A percentile compares a stretch with the other conserved stretches of the same genome.
phyloP scores from a whole-genome alignment of 495 filamentous ascomycete genomes.

The Hypoxylon subgilvum region DNA sequence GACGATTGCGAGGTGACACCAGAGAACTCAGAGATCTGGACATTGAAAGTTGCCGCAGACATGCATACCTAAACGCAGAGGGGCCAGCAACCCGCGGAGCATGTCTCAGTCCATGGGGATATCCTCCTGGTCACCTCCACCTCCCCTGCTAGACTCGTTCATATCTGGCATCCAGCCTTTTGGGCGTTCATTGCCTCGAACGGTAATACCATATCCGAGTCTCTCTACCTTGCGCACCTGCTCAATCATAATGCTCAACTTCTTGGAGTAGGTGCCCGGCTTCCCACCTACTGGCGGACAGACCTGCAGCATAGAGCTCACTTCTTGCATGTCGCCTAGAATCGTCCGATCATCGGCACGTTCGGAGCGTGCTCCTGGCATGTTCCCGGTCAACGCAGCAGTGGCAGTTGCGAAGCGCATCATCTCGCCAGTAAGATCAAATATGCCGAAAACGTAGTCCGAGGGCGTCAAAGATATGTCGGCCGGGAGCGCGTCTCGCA shows the following conservation, averaged over 20 bases:
- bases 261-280: slow-evolving; percentile 64
- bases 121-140: slow-evolving; percentile 27
- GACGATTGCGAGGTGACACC: too few relatives aligned
- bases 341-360: slow-evolving; percentile 56
- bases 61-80: background rate
- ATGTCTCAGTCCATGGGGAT: slow-evolving; percentile 29
- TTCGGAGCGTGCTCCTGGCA: slow-evolving; percentile 25
- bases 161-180: slow-evolving; percentile 92
- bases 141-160: slow-evolving; percentile 46
- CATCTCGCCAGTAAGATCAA: slow-evolving; percentile 90
- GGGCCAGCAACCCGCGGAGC: background rate
- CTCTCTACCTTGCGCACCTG: slow-evolving; percentile 95
- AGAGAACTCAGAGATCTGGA: background rate
- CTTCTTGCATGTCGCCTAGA: slow-evolving; percentile 73
- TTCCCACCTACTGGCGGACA: slow-evolving; percentile 60
- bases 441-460: slow-evolving; percentile 90
- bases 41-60: background rate
- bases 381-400: slow-evolving; percentile 66
- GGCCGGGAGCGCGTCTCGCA: slow-evolving; percentile 56
- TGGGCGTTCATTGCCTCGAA: slow-evolving; percentile 86
- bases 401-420: slow-evolving; percentile 93
- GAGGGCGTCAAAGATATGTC: slow-evolving; percentile 71
- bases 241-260: slow-evolving; percentile 82
- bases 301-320: slow-evolving; percentile 75
- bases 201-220: slow-evolving; percentile 81